These are phyloP conservation scores for Phytophthora agathidicida DNA, from an alignment of 352 stramenopile species.

Conservation along the genomic window DNA sequence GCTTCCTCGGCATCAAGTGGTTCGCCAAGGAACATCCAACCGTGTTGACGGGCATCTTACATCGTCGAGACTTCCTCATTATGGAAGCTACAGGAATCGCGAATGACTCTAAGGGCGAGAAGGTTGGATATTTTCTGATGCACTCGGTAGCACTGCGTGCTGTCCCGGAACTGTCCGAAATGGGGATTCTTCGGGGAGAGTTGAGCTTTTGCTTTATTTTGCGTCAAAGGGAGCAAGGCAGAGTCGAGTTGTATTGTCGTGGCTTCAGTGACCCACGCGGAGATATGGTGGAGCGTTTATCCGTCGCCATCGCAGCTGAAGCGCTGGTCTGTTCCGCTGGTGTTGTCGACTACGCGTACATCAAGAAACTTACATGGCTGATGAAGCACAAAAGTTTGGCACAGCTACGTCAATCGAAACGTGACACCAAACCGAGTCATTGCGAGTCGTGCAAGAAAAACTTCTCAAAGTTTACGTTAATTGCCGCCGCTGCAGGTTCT, in stretches of 20 bases:
- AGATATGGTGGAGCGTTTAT: constrained; percentile 50
- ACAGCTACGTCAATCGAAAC: not conserved
- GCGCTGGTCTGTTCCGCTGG: constrained; percentile 41
- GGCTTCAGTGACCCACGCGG: constrained; percentile 56
- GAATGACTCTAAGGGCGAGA: constrained; percentile 39
- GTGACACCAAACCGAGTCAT: constrained; percentile 5
- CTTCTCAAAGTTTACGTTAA: constrained; percentile 25
- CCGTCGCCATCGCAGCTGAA: constrained; percentile 44
- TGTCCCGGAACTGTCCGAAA: constrained; percentile 37
- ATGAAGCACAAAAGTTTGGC: constrained; percentile 31
- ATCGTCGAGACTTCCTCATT: constrained; percentile 54
- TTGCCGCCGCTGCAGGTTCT: constrained; percentile 7
- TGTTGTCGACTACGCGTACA: constrained; percentile 56
- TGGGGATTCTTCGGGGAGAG: constrained; percentile 44
- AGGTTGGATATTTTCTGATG: constrained; percentile 52
- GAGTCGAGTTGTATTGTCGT: constrained; percentile 49
- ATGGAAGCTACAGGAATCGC: constrained; percentile 49
- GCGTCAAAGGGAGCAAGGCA: constrained; percentile 23
- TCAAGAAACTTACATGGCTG: constrained; percentile 65
- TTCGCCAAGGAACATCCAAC: constrained; percentile 52
- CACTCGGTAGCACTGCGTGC: constrained; percentile 50
- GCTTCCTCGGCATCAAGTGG: constrained; percentile 64
- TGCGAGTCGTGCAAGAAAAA: constrained; percentile 36
- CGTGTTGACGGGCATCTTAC: constrained; percentile 44
- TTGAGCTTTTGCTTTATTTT: constrained; percentile 58